Conservation (phyloP, 129 eudicot genomes). For the Solidago caesia region DNA sequence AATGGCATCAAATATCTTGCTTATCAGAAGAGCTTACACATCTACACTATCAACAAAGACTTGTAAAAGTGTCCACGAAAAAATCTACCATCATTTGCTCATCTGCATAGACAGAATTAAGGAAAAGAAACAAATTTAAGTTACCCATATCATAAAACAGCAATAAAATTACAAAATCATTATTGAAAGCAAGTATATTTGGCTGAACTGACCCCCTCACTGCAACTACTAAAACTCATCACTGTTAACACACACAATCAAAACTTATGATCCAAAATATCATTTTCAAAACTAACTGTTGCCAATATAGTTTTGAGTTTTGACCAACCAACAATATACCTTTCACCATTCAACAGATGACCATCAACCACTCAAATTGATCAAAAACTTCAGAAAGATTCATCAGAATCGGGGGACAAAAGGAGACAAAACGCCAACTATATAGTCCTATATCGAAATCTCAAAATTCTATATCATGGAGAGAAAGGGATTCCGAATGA, state of each 20-base stretch:
- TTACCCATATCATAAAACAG: background rate
- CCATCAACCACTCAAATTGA: too few relatives aligned
- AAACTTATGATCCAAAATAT: background rate
- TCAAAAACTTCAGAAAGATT: too few relatives aligned
- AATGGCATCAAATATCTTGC: conserved; percentile 6
- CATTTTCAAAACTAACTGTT: background rate
- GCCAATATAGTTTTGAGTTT: background rate
- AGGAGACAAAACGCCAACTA: too few relatives aligned
- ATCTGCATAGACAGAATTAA: background rate
- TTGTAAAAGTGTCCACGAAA: background rate
- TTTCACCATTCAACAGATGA: background rate
- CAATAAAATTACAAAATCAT: background rate
- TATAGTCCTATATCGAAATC: too few relatives aligned
- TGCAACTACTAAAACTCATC: background rate
- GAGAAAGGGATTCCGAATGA: background rate
- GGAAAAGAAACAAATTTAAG: background rate
- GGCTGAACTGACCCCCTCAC: background rate
- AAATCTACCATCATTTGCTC: background rate
- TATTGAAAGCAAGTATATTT: background rate
- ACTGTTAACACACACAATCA: background rate
- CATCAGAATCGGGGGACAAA: too few relatives aligned
- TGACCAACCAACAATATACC: background rate
- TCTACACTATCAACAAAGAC: background rate
- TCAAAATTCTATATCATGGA: background rate
- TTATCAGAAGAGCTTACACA: conserved; percentile 6